Base-by-base conservation (phyloP, 257 asterid species). In the Nicotiana knightiana region DNA sequence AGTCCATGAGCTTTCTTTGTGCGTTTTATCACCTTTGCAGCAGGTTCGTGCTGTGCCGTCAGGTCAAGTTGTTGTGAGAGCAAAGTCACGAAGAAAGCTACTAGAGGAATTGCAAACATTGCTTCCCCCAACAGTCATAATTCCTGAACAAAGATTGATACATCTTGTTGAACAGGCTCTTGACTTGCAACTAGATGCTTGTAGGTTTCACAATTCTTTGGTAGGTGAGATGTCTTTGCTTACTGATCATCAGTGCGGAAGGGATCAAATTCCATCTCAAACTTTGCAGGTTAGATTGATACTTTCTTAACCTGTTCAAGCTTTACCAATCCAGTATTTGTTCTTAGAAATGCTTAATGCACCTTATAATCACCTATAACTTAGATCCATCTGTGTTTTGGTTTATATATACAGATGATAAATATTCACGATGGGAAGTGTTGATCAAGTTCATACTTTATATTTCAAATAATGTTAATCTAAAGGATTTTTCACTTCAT, bases 131-230 rank as follows among this genome's bases (percentile, higher is more conserved):
- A 51, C 93, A 43, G 89, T 94, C 80, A 87, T 92, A 84, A 88
- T 94, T 77, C 96, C 92, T 26, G 96, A 92, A 71, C 87, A 88
- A 48, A 92, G 96, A 86, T 87, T 94, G 90, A 84, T 92, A 82
- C 93, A 91, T 83, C 96, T 94, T 78, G 91, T 94, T 83, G 98
- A 92, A 83, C 97, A 94, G 86, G 97, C 98, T 79, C 94, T 94
- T 79, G 92, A 88, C 83, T 84, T 90, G 85, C 98, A 94, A 84
- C 88, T 86, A 84, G 91, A 87, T 81, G 86, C 91, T 78, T 94
- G 98, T 76, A 89, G 88, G 88, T 92, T 88, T 88, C 98, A 94
- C 89, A 94, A 94, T 87, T 88, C 95, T n/a, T 76, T 80, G 18
- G 84, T 82, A 21, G 89, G 84, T 83, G 88, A 90, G 82, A 91